Conservation (phyloP, 1,284 basidiomycete species). For the Sporisorium scitamineum region DNA sequence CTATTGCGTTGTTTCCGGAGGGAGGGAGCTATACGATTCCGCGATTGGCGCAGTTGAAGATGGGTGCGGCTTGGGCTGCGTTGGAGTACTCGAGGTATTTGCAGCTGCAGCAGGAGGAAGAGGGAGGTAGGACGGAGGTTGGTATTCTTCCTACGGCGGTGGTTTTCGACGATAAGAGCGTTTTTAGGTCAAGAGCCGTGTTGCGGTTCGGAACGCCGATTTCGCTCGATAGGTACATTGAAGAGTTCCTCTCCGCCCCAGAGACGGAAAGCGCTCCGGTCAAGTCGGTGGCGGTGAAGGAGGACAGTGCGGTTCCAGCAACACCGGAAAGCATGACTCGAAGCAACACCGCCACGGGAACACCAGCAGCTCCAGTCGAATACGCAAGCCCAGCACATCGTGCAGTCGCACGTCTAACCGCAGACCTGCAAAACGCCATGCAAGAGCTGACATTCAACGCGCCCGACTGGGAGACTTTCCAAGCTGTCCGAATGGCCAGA, state of each 20-base stretch:
- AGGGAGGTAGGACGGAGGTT: slow-evolving; percentile 70
- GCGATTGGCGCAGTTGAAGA: slow-evolving; percentile 90
- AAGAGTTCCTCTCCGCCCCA: slow-evolving; percentile 76
- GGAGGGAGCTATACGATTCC: slow-evolving; percentile 83
- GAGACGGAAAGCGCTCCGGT: not conserved
- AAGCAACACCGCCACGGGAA: slow-evolving; percentile 7
- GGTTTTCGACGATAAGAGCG: slow-evolving; percentile 92
- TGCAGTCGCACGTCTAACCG: slow-evolving; percentile 89
- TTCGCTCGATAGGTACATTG: slow-evolving; percentile 78
- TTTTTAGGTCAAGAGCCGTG: slow-evolving; percentile 81
- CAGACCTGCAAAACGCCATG: slow-evolving; percentile 78
- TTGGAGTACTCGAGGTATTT: slow-evolving; percentile 82
- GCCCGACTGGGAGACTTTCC: slow-evolving; percentile 90
- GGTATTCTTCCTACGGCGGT: slow-evolving; percentile 85
- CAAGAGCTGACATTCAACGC: slow-evolving; percentile 86
- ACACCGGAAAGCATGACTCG: slow-evolving; percentile 45
- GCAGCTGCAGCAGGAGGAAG: slow-evolving; percentile 8
- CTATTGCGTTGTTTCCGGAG: slow-evolving; percentile 93
- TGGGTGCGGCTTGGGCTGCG: slow-evolving; percentile 94
- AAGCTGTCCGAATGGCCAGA: slow-evolving; percentile 86
- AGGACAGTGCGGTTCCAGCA: slow-evolving; percentile 35
- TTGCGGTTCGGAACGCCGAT: slow-evolving; percentile 82
- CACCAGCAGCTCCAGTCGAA: not conserved
- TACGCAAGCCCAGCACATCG: slow-evolving; percentile 72
- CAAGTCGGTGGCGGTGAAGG: not conserved